Evolutionary conservation across 345 rosid genomes (phyloP).

Genomic region (Syzygium oleosum): DNA sequence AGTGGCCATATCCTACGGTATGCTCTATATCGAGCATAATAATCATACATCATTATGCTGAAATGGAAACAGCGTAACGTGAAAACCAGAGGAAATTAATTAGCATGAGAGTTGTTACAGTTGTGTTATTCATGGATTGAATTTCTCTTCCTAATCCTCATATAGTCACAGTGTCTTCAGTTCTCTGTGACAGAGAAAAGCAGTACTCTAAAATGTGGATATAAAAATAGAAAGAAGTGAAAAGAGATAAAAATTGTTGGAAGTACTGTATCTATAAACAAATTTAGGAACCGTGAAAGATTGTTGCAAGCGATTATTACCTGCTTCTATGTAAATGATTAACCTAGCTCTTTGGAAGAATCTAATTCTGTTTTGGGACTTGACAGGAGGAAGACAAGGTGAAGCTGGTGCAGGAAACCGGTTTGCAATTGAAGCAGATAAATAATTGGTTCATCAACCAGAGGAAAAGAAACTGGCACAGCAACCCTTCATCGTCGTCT

Average conservation of each 20-base stretch:
- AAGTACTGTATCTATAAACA: neutral
- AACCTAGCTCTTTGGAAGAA: neutral
- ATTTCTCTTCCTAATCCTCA: neutral
- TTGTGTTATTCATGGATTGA: neutral
- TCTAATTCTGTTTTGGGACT: neutral
- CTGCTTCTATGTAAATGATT: neutral
- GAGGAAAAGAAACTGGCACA: conserved; percentile 98
- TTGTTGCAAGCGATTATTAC: neutral
- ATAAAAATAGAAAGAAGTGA: neutral
- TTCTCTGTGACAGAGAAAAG: neutral
- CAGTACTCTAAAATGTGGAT: neutral
- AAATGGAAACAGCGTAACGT: neutral
- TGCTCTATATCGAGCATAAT: neutral
- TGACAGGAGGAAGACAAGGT: conserved; percentile 96
- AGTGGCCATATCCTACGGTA: conserved; percentile 99
- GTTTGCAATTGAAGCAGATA: conserved; percentile 92
- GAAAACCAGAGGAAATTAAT: neutral
- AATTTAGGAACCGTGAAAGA: neutral
- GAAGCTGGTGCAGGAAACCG: conserved; percentile 94
- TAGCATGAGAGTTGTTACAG: neutral
- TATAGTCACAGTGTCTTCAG: neutral
- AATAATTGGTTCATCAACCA: conserved; percentile 99
- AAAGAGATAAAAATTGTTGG: neutral
- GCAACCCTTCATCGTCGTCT: conserved; percentile 71
- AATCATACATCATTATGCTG: neutral